Evolutionary conservation across 2,329 filamentous ascomycete genomes (phyloP).

Genomic region (Paraconiothyrium sp.): DNA sequence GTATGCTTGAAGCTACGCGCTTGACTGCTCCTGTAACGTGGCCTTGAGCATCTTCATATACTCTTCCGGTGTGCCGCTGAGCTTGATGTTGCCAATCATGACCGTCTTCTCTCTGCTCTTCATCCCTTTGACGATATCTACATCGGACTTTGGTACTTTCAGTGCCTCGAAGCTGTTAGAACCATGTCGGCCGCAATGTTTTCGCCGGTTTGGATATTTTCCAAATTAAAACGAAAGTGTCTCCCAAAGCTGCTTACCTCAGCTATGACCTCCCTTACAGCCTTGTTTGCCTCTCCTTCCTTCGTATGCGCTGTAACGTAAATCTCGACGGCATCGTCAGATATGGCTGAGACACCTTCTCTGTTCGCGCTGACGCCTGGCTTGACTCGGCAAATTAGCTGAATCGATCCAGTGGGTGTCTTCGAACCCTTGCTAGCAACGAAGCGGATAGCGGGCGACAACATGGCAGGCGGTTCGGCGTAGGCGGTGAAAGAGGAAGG

Average conservation of each 20-base stretch:
- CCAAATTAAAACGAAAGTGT: neutral
- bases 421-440: constrained; percentile 36
- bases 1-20: constrained; percentile 15
- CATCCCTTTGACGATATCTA: constrained; percentile 69
- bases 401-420: constrained; percentile 51
- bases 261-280: constrained; percentile 70
- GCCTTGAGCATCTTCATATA: constrained; percentile 36
- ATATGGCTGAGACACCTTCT: constrained; percentile 68
- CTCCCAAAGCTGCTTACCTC: constrained; percentile 53
- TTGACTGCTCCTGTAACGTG: constrained; percentile 33
- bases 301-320: constrained; percentile 72
- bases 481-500: constrained; percentile 5
- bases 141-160: constrained; percentile 69
- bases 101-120: constrained; percentile 72
- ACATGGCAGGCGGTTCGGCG: constrained; percentile 19
- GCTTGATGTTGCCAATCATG: constrained; percentile 23
- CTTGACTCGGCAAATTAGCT: constrained; percentile 73
- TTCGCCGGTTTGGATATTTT: neutral
- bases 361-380: constrained; percentile 70
- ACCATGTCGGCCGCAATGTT: neutral
- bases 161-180: constrained; percentile 57
- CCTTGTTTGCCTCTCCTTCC: constrained; percentile 75
- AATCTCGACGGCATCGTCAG: constrained; percentile 67
- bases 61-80: constrained; percentile 32
- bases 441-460: constrained; percentile 38